phyloP scores from a whole-genome alignment of 2,329 filamentous ascomycete genomes.

The Fusarium xyrophilum region DNA sequence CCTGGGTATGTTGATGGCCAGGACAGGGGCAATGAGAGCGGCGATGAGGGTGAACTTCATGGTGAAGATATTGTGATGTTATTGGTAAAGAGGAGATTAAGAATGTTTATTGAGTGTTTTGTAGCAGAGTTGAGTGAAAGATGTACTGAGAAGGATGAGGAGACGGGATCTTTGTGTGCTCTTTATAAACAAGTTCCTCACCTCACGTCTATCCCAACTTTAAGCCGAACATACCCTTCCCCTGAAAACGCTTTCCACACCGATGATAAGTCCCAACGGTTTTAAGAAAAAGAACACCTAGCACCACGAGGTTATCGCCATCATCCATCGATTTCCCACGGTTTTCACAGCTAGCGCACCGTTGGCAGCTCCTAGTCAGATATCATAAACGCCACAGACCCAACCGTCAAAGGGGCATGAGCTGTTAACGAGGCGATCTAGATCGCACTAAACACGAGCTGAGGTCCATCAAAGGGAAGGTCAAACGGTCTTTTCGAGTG shows the following conservation, averaged over 20 bases:
- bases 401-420: slow-evolving; percentile 7
- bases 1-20: slow-evolving; percentile 24
- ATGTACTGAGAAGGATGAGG: not conserved
- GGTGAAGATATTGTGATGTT: not conserved
- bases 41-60: slow-evolving; percentile 35
- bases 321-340: not conserved
- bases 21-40: slow-evolving; percentile 15
- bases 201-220: not conserved
- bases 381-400: slow-evolving; percentile 22
- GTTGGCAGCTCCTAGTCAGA: slow-evolving; percentile 11
- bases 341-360: not conserved
- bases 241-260: not conserved
- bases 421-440: slow-evolving; percentile 8
- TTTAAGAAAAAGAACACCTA: not conserved
- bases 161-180: not conserved
- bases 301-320: slow-evolving; percentile 9
- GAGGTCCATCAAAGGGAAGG: not conserved
- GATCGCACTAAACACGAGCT: not conserved
- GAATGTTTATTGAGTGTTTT: not conserved
- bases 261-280: not conserved
- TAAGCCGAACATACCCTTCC: not conserved
- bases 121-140: not conserved
- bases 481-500: not conserved
- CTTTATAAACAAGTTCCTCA: slow-evolving; percentile 9
- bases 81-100: not conserved